Evolutionary conservation across 257 asterid genomes (phyloP), one percentile per base, ranked within the genome.

Genomic region (Eustoma russellianum): DNA sequence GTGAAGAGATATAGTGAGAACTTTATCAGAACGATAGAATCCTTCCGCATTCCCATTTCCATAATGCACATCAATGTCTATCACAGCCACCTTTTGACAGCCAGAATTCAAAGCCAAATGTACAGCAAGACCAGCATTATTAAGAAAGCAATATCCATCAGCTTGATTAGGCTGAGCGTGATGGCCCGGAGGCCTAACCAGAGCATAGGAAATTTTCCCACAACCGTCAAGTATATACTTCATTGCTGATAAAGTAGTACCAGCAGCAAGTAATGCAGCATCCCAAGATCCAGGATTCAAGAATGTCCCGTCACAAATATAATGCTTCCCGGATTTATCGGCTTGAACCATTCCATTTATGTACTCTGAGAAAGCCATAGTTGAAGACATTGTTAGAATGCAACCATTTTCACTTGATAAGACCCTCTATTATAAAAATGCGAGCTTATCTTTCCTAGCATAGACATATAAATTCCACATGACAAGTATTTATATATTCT

Each of bases 41-140:
- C 98, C 96, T 74, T 82, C 84, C 0, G 98, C 98, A 48, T 94
- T 87, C 55, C 98, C 95, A 45, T 91, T 87, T 34, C 96, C 98
- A 40, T 91, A 87, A 61, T 91, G 98, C 48, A 84, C 98, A 66
- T 91, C 96, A 8, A 87, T 80, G 60, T 91, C 98, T 17, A 91
- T 67, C 41, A 87, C 90, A 1, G 58, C 88, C 56, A 82, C 90
- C 60, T 68, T 84, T 35, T 44, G 55, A 50, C 70, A 55, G 41
- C 89, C 85, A 16, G 82, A 79, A 38, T 34, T 38, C 13, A 91
- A 77, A 54, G 96, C 95, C 60, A 66, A 56, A 28, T 76, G 77
- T 13, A 79, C 80, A 15, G 98, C 90, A 51, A 84, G 83, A 41
- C 93, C 90, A 0, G 94, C 95, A 63, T 91, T 91, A 62, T 91